Percentiles rank a stretch among this genome's conserved stretches.
phyloP scores from a whole-genome alignment of 352 stramenopile genomes.

The Pythium pectinolyticum region DNA sequence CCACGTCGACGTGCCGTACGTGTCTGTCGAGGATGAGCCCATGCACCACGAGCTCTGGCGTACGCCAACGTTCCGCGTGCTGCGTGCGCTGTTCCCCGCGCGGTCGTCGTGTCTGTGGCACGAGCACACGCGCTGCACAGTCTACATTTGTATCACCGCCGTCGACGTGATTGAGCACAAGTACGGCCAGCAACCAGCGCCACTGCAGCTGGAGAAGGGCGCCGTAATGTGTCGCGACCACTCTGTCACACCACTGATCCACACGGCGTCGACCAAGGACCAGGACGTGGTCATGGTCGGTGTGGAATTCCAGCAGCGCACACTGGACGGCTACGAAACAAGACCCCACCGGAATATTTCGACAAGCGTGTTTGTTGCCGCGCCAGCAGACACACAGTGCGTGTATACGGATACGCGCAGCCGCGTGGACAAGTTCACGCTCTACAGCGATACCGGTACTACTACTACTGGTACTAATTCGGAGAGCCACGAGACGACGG shows the following conservation, averaged over 20 bases:
- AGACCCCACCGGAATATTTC: constrained; percentile 19
- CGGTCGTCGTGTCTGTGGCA: constrained; percentile 44
- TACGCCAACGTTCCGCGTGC: constrained; percentile 33
- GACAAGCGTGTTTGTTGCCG: neutral
- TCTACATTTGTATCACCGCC: constrained; percentile 47
- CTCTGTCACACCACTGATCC: constrained; percentile 40
- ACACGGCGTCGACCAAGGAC: constrained; percentile 34
- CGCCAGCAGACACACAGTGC: constrained; percentile 19
- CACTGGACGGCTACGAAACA: too few relatives aligned
- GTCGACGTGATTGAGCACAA: constrained; percentile 36
- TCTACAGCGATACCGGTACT: constrained; percentile 21
- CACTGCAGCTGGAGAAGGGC: constrained; percentile 34
- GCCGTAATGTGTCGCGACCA: constrained; percentile 55
- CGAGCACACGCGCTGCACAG: constrained; percentile 46
- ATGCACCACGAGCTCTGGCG: constrained; percentile 50
- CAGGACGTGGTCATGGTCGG: constrained; percentile 41
- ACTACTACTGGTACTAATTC: too few relatives aligned
- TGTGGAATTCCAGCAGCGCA: constrained; percentile 43
- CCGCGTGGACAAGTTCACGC: constrained; percentile 38
- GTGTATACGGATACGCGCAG: constrained; percentile 37
- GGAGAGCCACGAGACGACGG: constrained; percentile 23
- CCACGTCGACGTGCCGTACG: too few relatives aligned
- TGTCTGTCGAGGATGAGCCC: constrained; percentile 49
- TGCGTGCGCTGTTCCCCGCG: constrained; percentile 40
- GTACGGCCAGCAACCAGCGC: constrained; percentile 18